Evolutionary conservation across 495 filamentous ascomycete species (phyloP), one percentile per base, ranked within the genome.

Genomic region (Neurospora hispaniola): DNA sequence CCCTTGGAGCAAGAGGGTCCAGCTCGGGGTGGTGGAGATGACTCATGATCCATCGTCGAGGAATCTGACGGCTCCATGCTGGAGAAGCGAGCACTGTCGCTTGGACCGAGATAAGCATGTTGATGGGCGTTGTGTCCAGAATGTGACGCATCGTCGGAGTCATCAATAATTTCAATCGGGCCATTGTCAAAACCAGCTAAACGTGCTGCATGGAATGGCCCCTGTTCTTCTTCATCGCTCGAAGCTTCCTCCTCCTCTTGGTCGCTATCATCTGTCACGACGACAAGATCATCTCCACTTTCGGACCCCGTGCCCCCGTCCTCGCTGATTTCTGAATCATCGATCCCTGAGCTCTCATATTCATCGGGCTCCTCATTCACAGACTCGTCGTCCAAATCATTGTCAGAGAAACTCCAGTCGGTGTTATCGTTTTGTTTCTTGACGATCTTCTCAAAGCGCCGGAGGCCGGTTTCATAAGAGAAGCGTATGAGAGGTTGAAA

Each of bases 301-400:
- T 54, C 73, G 6, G 71, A 69, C 2, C 38, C 54, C 6, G 5
- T 66, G 14, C 31, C 38, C 5, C 66, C 46, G 2, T 73, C 69
- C 16, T 78, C 75, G 39, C 43, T 71, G 8, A 79, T 76, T 0
- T 74, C 73, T 0, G 71, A 76, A 71, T 80, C 80, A 71, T 80
- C 76, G 31, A 81, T 81, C 0, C 80, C 80, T 2, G 74, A 74
- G 73, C 80, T 81, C 42, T 79, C 80, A 38, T 81, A 81, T 43
- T 78, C 75, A 23, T 80, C 72, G 2, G 74, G 43, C 7, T 74
- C 71, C 0, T 20, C 66, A 12, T 72, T 46, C 48, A 27, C 14
- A n/a, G 35, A 42, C 48, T 71, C 69, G 7, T 71, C 69, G 16
- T 73, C 73, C 1, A 43, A 75, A 0, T 39, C 71, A 10, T 69